phyloP scores from a whole-genome alignment of 371 early-diverging fungal species.

The Zopfochytrium polystomum region DNA sequence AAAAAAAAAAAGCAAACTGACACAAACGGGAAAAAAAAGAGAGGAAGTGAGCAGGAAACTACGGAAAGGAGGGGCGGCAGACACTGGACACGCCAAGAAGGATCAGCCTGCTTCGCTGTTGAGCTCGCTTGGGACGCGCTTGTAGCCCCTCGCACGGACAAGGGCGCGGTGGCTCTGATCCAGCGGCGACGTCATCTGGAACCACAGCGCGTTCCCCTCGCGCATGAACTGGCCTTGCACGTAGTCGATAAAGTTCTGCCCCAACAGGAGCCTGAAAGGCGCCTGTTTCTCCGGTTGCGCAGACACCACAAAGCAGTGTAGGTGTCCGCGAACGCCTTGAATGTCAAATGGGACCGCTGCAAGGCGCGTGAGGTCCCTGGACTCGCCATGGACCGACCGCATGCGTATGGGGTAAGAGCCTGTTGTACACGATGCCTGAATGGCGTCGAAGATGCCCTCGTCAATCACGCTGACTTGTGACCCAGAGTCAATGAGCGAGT shows the following conservation, averaged over 20 bases:
- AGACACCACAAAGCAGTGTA: slow-evolving; percentile 3
- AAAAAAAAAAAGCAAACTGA: slow-evolving; percentile 2
- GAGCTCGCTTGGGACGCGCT: not conserved
- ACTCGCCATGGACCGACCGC: slow-evolving; percentile 1
- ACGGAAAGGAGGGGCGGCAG: not conserved
- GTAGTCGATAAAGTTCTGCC: slow-evolving; percentile 8
- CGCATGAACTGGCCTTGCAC: not conserved
- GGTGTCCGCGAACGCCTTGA: not conserved
- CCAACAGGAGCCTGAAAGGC: slow-evolving; percentile 2
- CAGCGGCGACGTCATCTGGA: slow-evolving; percentile 4
- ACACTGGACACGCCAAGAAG: not conserved
- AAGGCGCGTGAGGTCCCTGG: not conserved
- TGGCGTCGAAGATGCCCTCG: not conserved
- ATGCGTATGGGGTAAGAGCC: not conserved
- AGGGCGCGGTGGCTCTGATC: not conserved
- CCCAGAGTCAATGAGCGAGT: slow-evolving; percentile 4
- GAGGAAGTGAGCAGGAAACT: not conserved
- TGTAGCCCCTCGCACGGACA: not conserved
- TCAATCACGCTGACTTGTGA: slow-evolving; percentile 1
- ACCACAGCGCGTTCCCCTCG: not conserved
- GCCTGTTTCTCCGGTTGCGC: not conserved
- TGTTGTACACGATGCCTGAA: not conserved
- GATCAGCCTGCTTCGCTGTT: not conserved
- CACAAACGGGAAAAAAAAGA: not conserved
- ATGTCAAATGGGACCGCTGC: slow-evolving; percentile 5